Evolutionary conservation across 257 asterid genomes (phyloP).

Genomic region (Marsdenia floribunda): DNA sequence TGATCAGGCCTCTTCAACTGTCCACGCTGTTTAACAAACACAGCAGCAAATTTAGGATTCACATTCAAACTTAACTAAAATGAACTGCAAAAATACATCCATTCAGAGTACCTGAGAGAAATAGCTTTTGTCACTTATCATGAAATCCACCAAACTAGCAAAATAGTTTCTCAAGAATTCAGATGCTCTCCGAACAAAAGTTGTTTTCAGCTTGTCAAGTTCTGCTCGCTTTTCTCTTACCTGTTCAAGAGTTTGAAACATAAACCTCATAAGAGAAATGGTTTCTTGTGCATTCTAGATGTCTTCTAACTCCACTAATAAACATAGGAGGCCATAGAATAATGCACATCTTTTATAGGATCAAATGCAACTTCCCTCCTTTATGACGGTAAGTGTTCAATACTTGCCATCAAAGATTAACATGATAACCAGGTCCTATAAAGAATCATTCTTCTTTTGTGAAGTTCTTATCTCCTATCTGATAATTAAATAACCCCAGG

Average conservation of each 20-base stretch:
- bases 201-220: constrained; percentile 63
- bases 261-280: constrained; percentile 16
- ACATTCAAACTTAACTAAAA: neutral
- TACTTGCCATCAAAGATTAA: neutral
- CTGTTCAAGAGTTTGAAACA: constrained; percentile 39
- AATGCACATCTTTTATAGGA: neutral
- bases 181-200: constrained; percentile 83
- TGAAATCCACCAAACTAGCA: constrained; percentile 93
- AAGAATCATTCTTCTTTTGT: neutral
- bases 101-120: constrained; percentile 75
- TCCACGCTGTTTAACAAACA: constrained; percentile 65
- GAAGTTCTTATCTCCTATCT: neutral
- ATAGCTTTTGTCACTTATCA: constrained; percentile 89
- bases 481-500: neutral
- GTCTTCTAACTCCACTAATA: neutral
- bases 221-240: constrained; percentile 86
- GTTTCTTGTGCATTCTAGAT: neutral
- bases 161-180: constrained; percentile 86
- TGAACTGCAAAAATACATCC: neutral
- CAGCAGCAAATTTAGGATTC: constrained; percentile 19
- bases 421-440: neutral
- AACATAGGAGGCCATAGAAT: neutral
- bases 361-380: neutral
- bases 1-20: constrained; percentile 98
- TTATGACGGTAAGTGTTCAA: neutral